phyloP scores from a whole-genome alignment of 164 flowering plant genomes.

The Protea cynaroides region DNA sequence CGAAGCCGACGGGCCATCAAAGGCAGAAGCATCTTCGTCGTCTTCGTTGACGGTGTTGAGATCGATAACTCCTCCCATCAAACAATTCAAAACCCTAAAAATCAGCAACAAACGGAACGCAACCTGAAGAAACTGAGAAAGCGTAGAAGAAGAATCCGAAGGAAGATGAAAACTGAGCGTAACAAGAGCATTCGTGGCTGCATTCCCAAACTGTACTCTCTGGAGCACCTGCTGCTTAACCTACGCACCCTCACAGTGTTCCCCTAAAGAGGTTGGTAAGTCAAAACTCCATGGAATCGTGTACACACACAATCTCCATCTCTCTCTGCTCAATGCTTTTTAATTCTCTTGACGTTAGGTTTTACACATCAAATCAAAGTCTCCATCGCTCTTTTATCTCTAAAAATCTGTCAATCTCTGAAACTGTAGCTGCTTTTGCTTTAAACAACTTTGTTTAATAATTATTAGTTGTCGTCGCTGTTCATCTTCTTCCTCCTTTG shows the following conservation, averaged over 20 bases:
- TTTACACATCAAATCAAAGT: not conserved
- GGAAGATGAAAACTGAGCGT: slow-evolving; percentile 1
- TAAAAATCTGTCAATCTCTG: no score
- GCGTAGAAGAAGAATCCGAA: slow-evolving; percentile 9
- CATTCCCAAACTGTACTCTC: slow-evolving; percentile 1
- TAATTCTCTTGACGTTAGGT: no score
- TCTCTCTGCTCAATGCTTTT: not conserved
- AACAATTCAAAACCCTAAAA: not conserved
- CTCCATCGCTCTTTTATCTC: not conserved
- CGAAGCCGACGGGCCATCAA: slow-evolving; percentile 24
- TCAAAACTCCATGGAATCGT: slow-evolving; percentile 15
- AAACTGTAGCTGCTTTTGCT: no score
- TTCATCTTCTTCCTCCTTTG: no score
- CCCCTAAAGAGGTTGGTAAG: slow-evolving; percentile 6
- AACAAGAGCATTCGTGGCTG: slow-evolving; percentile 8
- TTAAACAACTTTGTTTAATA: no score
- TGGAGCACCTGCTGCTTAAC: slow-evolving; percentile 7
- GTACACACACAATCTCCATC: not conserved
- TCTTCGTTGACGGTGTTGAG: slow-evolving; percentile 58
- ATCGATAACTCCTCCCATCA: slow-evolving; percentile 63
- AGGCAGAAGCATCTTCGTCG: slow-evolving; percentile 21
- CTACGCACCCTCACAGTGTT: slow-evolving; percentile 11
- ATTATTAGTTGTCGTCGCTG: no score
- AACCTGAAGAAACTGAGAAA: slow-evolving; percentile 22
- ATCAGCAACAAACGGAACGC: slow-evolving; percentile 4